These are phyloP conservation scores for Nidula microcarpa DNA, from an alignment of 768 basidiomycete genomes.

Conservation along the genomic window DNA sequence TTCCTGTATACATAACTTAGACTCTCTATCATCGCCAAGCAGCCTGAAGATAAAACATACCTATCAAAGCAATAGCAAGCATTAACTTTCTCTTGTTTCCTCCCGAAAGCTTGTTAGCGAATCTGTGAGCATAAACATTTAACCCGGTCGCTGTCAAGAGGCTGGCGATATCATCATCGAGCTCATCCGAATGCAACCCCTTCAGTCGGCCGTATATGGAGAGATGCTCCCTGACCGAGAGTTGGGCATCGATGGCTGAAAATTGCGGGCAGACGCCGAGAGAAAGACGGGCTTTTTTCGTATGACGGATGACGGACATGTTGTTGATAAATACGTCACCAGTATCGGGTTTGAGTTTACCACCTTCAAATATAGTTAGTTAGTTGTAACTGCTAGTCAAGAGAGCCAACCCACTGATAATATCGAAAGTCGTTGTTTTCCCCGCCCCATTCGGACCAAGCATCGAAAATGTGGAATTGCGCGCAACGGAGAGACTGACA, in stretches of 20 bases:
- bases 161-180: conserved; percentile 50
- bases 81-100: conserved; percentile 79
- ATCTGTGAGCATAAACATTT: conserved; percentile 56
- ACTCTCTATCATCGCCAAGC: not conserved
- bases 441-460: conserved; percentile 67
- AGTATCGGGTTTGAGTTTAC: not conserved
- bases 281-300: conserved; percentile 51
- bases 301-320: conserved; percentile 49
- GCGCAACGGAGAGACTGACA: conserved; percentile 51
- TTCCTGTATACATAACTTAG: conserved; percentile 37
- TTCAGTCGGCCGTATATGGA: conserved; percentile 69
- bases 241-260: conserved; percentile 64
- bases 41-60: conserved; percentile 2
- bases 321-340: conserved; percentile 61
- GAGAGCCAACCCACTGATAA: conserved; percentile 43
- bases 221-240: conserved; percentile 51
- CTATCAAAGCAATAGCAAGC: conserved; percentile 67
- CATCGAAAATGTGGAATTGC: conserved; percentile 50
- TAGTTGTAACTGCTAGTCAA: not conserved
- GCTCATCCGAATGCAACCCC: conserved; percentile 50
- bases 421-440: conserved; percentile 62
- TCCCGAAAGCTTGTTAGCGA: conserved; percentile 74
- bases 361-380: not conserved
- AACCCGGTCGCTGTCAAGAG: conserved; percentile 61
- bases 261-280: conserved; percentile 74